Percentiles rank a stretch among this genome's conserved stretches.
phyloP scores from a whole-genome alignment of 306 rosid genomes.

The Fragaria vesca region DNA sequence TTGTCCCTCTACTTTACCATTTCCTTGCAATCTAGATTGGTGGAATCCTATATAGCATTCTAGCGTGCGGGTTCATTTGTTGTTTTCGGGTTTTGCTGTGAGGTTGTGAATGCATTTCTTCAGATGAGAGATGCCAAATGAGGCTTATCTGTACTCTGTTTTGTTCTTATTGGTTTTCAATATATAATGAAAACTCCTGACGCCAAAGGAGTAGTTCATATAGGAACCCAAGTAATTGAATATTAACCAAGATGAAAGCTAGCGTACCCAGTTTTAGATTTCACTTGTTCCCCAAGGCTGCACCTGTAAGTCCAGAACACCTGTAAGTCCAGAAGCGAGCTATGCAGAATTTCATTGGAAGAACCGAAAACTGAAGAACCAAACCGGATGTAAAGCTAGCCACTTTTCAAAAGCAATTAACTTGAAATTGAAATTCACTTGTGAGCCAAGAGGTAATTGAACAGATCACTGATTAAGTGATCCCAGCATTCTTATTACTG shows the following conservation, averaged over 20 bases:
- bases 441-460: neutral
- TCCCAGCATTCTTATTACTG: conserved; percentile 1
- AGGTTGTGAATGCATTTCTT: conserved; percentile 29
- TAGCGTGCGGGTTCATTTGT: conserved; percentile 30
- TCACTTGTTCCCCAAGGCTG: neutral
- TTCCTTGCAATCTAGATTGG: conserved; percentile 19
- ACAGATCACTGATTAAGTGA: neutral
- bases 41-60: conserved; percentile 24
- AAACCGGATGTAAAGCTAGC: neutral
- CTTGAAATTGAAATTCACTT: neutral
- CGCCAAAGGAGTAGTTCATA: neutral
- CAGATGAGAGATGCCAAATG: conserved; percentile 39
- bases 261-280: neutral
- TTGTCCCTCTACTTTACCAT: conserved; percentile 15
- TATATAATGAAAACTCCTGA: conserved; percentile 15
- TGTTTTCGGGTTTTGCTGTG: conserved; percentile 28
- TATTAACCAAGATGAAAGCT: neutral
- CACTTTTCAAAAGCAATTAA: neutral
- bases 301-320: neutral
- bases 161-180: conserved; percentile 25
- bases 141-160: conserved; percentile 15
- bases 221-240: neutral
- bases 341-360: neutral
- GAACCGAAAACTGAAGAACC: neutral
- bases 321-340: neutral